phyloP scores from a whole-genome alignment of 352 stramenopile species.

The Pythium aquatile region DNA sequence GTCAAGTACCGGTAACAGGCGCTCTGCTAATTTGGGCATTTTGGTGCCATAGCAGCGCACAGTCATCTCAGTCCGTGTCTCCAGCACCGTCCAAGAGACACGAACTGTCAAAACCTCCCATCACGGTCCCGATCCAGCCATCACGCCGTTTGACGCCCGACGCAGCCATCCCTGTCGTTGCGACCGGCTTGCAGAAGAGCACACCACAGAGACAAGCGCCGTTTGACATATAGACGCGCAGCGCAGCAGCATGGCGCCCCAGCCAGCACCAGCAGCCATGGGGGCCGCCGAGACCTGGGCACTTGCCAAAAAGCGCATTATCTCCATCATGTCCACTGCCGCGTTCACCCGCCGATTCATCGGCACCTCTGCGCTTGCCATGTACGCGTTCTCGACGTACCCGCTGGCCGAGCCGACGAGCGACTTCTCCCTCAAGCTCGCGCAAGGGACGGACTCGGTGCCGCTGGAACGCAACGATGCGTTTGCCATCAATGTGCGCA shows the following conservation, averaged over 20 bases:
- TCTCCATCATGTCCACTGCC: conserved; percentile 36
- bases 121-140: conserved; percentile 6
- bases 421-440: conserved; percentile 51
- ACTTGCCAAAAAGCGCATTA: conserved; percentile 30
- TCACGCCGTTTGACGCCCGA: not conserved
- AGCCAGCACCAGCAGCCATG: conserved; percentile 7
- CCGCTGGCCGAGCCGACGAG: conserved; percentile 64
- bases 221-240: conserved; percentile 10
- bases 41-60: conserved; percentile 26
- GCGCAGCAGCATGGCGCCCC: conserved; percentile 1
- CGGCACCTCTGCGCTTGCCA: conserved; percentile 30
- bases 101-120: conserved; percentile 20
- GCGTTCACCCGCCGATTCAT: conserved; percentile 39
- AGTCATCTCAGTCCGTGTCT: conserved; percentile 25
- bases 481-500: conserved; percentile 63
- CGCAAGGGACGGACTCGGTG: conserved; percentile 53
- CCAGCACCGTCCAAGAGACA: conserved; percentile 31
- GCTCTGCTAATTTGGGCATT: conserved; percentile 3
- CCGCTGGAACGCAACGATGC: conserved; percentile 50
- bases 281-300: conserved; percentile 13
- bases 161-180: not conserved
- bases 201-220: conserved; percentile 28
- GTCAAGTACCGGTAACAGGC: not conserved
- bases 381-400: conserved; percentile 48
- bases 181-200: conserved; percentile 3